These are phyloP conservation scores for Punctularia strigosozonata DNA, from an alignment of 768 basidiomycete species.

Conservation along the genomic window DNA sequence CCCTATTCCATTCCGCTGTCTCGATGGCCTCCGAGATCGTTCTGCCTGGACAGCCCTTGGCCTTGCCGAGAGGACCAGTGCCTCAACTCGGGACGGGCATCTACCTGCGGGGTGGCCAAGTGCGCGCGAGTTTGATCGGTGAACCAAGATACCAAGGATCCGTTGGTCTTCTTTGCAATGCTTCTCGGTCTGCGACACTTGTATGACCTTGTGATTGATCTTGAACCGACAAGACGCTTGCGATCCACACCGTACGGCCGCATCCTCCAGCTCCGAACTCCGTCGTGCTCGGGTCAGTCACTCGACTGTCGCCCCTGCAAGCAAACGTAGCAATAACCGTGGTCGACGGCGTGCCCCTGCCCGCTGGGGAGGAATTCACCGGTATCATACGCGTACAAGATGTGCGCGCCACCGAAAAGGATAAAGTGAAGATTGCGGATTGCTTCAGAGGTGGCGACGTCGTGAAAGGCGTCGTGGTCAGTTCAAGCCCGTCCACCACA, in stretches of 20 bases:
- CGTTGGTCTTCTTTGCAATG: slow-evolving; percentile 42
- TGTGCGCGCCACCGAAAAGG: slow-evolving; percentile 82
- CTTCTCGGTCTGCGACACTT: slow-evolving; percentile 9
- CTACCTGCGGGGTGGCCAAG: slow-evolving; percentile 49
- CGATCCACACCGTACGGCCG: slow-evolving; percentile 55
- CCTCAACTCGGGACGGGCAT: slow-evolving; percentile 55
- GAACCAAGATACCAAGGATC: slow-evolving; percentile 47
- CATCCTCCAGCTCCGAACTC: slow-evolving; percentile 66
- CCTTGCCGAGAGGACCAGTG: slow-evolving; percentile 37
- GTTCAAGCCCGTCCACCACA: slow-evolving; percentile 15
- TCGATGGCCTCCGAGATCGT: slow-evolving; percentile 28
- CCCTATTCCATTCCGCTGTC: no score
- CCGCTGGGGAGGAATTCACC: slow-evolving; percentile 76
- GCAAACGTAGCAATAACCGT: slow-evolving; percentile 76
- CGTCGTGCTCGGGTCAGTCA: slow-evolving; percentile 73
- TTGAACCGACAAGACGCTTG: slow-evolving; percentile 32
- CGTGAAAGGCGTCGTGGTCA: slow-evolving; percentile 74
- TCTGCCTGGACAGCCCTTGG: slow-evolving; percentile 73
- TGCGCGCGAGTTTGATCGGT: slow-evolving; percentile 65
- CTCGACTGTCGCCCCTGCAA: slow-evolving; percentile 73
- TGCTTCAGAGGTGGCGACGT: slow-evolving; percentile 91
- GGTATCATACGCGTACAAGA: slow-evolving; percentile 86
- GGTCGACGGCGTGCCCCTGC: slow-evolving; percentile 77
- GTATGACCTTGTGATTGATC: slow-evolving; percentile 11
- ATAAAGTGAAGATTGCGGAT: slow-evolving; percentile 79